Evolutionary conservation across 129 eudicot genomes (phyloP).

Genomic region (Tanacetum coccineum): DNA sequence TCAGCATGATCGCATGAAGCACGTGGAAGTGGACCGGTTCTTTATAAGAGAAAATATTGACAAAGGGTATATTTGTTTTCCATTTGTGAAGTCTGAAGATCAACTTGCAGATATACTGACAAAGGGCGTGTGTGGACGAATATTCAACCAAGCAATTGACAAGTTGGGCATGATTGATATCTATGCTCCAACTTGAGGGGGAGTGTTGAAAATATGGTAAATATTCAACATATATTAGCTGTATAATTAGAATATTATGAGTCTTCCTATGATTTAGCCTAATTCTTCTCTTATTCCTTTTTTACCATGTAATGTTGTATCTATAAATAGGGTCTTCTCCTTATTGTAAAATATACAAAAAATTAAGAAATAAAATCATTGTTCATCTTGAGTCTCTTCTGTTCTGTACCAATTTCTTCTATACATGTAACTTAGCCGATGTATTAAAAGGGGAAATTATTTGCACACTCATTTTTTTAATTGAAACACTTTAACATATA

Average conservation of each 20-base stretch:
- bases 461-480: too few relatives aligned
- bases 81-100: too few relatives aligned
- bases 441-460: too few relatives aligned
- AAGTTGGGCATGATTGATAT: background rate
- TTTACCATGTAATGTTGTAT: background rate
- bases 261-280: background rate
- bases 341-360: too few relatives aligned
- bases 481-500: too few relatives aligned
- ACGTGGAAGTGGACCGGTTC: constrained; percentile 3
- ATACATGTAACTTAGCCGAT: too few relatives aligned
- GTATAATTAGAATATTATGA: background rate
- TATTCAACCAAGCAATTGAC: background rate
- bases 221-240: background rate
- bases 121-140: background rate
- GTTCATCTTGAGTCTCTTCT: too few relatives aligned
- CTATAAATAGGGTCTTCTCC: background rate
- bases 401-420: too few relatives aligned
- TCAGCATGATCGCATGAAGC: constrained; percentile 12
- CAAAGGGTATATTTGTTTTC: too few relatives aligned
- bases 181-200: background rate
- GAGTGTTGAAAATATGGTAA: background rate
- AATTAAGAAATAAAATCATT: too few relatives aligned
- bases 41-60: background rate
- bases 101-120: too few relatives aligned
- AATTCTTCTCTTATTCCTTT: background rate